Percentiles rank a stretch among this genome's conserved stretches.
These are phyloP conservation scores for Pseudotulostoma volvatum DNA, from an alignment of 495 filamentous ascomycete species.

Conservation along the genomic window DNA sequence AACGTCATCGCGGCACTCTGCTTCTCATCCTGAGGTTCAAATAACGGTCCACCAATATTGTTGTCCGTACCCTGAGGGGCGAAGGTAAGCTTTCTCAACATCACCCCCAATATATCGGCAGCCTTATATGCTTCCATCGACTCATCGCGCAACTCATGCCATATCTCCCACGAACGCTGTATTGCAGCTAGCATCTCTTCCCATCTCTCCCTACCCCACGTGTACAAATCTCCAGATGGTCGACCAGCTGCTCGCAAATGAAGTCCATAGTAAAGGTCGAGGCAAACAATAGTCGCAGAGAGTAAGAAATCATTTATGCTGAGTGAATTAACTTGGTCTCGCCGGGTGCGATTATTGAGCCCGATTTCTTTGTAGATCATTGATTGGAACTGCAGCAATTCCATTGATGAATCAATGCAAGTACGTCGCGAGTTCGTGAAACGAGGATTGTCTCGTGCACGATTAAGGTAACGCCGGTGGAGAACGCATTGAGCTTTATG, in stretches of 20 bases:
- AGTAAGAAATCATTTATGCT: slow-evolving; percentile 75
- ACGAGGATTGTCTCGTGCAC: slow-evolving; percentile 60
- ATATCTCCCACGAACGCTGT: slow-evolving; percentile 57
- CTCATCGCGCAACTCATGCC: slow-evolving; percentile 54
- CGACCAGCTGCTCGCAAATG: slow-evolving; percentile 21
- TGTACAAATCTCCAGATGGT: slow-evolving; percentile 37
- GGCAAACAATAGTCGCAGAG: slow-evolving; percentile 70
- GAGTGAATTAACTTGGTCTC: slow-evolving; percentile 60
- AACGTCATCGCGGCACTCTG: slow-evolving; percentile 64
- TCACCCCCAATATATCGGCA: slow-evolving; percentile 54
- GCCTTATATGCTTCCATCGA: slow-evolving; percentile 88
- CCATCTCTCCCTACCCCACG: slow-evolving; percentile 53
- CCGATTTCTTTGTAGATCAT: slow-evolving; percentile 60
- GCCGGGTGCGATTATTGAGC: slow-evolving; percentile 51
- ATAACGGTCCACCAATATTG: slow-evolving; percentile 8
- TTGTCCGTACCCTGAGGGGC: slow-evolving; percentile 14
- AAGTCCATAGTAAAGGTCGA: slow-evolving; percentile 50
- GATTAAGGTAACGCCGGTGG: slow-evolving; percentile 69
- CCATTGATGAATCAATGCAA: slow-evolving; percentile 77
- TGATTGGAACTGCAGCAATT: slow-evolving; percentile 57
- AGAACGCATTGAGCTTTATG: slow-evolving; percentile 78
- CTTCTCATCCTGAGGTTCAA: slow-evolving; percentile 29
- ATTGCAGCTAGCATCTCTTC: slow-evolving; percentile 60
- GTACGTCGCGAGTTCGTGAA: slow-evolving; percentile 72
- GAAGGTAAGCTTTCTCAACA: slow-evolving; percentile 56